phyloP scores from a whole-genome alignment of 2,329 filamentous ascomycete species.

The Trichoderma citrinoviride region DNA sequence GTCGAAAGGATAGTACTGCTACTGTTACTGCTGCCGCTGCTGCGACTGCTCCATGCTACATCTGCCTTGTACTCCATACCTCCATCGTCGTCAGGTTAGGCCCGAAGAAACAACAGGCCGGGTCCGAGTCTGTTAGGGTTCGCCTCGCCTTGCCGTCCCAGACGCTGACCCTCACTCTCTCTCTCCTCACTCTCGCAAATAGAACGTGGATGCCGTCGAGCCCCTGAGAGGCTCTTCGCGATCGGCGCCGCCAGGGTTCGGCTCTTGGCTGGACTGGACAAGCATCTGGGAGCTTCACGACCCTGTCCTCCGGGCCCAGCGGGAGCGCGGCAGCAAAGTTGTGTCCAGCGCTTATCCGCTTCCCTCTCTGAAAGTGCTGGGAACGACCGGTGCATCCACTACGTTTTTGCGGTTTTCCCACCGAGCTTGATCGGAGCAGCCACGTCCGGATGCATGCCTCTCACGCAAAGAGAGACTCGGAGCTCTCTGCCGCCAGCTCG shows the following conservation, averaged over 20 bases:
- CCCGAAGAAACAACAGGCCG: slow-evolving; percentile 9
- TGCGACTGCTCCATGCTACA: slow-evolving; percentile 1
- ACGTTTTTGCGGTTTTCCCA: slow-evolving; percentile 55
- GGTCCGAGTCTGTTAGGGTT: background rate
- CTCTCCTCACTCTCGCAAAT: background rate
- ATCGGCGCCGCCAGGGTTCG: slow-evolving; percentile 47
- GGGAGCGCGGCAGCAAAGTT: slow-evolving; percentile 11
- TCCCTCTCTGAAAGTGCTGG: slow-evolving; percentile 50
- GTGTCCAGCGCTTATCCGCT: slow-evolving; percentile 13
- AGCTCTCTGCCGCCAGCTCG: slow-evolving; percentile 38
- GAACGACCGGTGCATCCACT: slow-evolving; percentile 56
- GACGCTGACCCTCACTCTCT: slow-evolving; percentile 6
- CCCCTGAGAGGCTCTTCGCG: slow-evolving; percentile 32
- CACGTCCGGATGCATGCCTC: slow-evolving; percentile 48
- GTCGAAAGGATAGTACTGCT: background rate
- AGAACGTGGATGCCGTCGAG: slow-evolving; percentile 35
- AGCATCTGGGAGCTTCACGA: slow-evolving; percentile 51
- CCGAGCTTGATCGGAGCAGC: slow-evolving; percentile 49
- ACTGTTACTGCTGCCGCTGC: background rate
- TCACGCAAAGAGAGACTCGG: slow-evolving; percentile 44
- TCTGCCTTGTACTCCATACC: slow-evolving; percentile 17
- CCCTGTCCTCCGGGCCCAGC: slow-evolving; percentile 40
- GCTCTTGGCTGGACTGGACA: slow-evolving; percentile 54
- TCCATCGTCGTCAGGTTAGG: background rate
- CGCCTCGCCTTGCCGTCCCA: slow-evolving; percentile 1